Evolutionary conservation across 352 stramenopile species (phyloP).

Genomic region (Albugo laibachii): DNA sequence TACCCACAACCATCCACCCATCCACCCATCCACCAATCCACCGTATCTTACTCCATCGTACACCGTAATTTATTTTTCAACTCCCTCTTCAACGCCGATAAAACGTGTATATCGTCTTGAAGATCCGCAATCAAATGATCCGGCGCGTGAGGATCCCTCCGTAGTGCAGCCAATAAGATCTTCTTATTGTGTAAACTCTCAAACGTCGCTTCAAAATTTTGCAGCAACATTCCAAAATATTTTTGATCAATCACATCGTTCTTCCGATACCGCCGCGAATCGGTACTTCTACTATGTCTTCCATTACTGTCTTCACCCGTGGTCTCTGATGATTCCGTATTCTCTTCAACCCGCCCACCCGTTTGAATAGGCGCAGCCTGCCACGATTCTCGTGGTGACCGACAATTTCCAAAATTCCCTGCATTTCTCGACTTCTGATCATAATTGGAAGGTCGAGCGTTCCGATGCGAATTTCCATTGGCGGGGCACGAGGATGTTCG

Average conservation of each 20-base stretch:
- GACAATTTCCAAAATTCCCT: neutral
- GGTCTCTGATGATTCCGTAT: constrained; percentile 63
- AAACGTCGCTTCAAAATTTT: constrained; percentile 73
- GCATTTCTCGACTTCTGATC: neutral
- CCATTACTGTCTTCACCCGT: constrained; percentile 30
- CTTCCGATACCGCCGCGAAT: constrained; percentile 7
- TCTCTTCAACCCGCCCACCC: constrained; percentile 18
- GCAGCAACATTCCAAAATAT: constrained; percentile 56
- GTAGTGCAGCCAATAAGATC: constrained; percentile 40
- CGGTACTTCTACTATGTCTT: constrained; percentile 21
- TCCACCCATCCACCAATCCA: too few species aligned
- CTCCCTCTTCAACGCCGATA: constrained; percentile 59
- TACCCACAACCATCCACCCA: too few species aligned
- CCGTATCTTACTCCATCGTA: constrained; percentile 20
- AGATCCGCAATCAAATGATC: constrained; percentile 56
- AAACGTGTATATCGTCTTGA: constrained; percentile 62
- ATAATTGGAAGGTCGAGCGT: neutral
- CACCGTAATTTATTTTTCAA: constrained; percentile 53
- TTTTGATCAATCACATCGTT: constrained; percentile 57
- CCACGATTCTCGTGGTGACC: neutral
- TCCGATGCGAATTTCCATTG: neutral
- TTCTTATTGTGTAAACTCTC: constrained; percentile 76
- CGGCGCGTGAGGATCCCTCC: constrained; percentile 40
- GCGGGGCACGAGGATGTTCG: neutral
- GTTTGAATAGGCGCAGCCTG: neutral